These are phyloP conservation scores for Trypethelium eluteriae DNA, from an alignment of 495 filamentous ascomycete species.

Conservation along the genomic window DNA sequence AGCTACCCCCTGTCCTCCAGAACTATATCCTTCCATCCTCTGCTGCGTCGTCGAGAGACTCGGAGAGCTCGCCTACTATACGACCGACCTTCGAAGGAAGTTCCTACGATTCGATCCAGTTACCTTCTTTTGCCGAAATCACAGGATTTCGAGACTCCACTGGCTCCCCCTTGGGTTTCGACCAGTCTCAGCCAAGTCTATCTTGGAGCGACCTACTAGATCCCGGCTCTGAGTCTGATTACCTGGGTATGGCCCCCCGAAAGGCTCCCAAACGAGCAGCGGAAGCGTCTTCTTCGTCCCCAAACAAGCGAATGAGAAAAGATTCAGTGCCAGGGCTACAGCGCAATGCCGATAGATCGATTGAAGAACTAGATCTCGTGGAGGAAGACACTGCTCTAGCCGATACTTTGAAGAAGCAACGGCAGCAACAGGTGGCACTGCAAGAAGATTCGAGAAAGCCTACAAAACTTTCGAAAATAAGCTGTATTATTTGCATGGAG, in stretches of 20 bases:
- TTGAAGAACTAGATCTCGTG: slow-evolving; percentile 56
- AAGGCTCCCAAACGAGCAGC: slow-evolving; percentile 15
- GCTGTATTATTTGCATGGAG: slow-evolving; percentile 86
- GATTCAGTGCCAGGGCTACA: slow-evolving; percentile 23
- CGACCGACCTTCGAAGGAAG: neutral
- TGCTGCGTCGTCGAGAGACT: neutral
- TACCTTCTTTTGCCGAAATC: neutral
- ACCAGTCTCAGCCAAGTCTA: neutral
- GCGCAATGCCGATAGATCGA: slow-evolving; percentile 12
- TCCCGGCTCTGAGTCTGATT: neutral
- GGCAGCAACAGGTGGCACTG: slow-evolving; percentile 42
- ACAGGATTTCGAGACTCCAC: neutral
- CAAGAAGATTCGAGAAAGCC: slow-evolving; percentile 33
- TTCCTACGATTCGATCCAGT: neutral
- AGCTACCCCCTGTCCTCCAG: neutral
- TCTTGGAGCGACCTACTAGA: slow-evolving; percentile 2
- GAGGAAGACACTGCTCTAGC: slow-evolving; percentile 42
- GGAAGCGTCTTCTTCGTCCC: neutral
- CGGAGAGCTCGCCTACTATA: neutral
- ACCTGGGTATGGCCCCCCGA: neutral
- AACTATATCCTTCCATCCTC: neutral
- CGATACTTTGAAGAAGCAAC: slow-evolving; percentile 44
- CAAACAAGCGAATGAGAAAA: slow-evolving; percentile 15
- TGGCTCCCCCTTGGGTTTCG: neutral
- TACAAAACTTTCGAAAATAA: slow-evolving; percentile 49